A percentile compares a stretch with the other conserved stretches of the same genome.
These are phyloP conservation scores for Gynochthodes officinalis DNA, from an alignment of 257 asterid genomes.

Conservation along the genomic window DNA sequence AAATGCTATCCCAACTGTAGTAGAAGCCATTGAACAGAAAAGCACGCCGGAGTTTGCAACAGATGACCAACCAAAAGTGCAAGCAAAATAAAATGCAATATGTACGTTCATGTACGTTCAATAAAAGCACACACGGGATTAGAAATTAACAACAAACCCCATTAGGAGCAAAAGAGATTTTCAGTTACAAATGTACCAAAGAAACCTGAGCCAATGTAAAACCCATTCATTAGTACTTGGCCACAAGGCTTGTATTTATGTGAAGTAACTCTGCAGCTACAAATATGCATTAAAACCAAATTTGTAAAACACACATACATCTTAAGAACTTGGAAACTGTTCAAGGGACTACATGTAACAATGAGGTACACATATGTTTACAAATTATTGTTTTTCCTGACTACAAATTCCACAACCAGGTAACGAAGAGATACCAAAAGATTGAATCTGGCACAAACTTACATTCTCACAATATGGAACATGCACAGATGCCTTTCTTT, in stretches of 20 bases:
- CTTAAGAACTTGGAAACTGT: conserved; percentile 27
- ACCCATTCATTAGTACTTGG: conserved; percentile 21
- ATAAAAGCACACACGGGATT: background rate
- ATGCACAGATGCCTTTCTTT: conserved; percentile 43
- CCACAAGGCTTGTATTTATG: conserved; percentile 28
- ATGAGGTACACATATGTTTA: conserved; percentile 41
- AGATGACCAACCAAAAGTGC: background rate
- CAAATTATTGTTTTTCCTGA: conserved; percentile 41
- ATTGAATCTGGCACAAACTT: conserved; percentile 28
- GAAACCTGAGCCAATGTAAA: conserved; percentile 9
- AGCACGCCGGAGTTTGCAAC: background rate
- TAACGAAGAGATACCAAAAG: conserved; percentile 26
- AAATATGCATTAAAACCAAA: conserved; percentile 33
- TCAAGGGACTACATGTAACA: conserved; percentile 30
- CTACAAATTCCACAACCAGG: conserved; percentile 35
- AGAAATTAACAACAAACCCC: background rate
- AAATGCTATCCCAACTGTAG: background rate
- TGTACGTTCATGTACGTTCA: background rate
- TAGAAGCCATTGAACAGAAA: background rate
- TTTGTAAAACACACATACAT: conserved; percentile 33
- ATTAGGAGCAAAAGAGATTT: background rate
- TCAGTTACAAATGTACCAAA: conserved; percentile 5
- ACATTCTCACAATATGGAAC: conserved; percentile 50
- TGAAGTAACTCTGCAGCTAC: conserved; percentile 38
- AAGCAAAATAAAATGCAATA: background rate